These are phyloP conservation scores for Paecilomyces dactylethromorphus DNA, from an alignment of 2,329 filamentous ascomycete genomes.

Conservation along the genomic window DNA sequence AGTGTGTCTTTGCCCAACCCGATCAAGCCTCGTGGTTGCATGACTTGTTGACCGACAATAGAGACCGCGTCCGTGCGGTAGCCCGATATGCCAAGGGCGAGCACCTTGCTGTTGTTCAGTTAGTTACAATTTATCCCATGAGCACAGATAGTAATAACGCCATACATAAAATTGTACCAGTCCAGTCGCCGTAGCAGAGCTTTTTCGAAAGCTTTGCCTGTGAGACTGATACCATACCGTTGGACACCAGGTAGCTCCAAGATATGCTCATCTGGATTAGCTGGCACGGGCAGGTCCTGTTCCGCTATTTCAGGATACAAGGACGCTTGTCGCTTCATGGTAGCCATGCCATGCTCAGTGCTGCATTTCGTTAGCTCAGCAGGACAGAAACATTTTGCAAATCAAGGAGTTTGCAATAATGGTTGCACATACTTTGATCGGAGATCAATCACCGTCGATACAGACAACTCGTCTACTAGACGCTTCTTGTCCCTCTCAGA, in stretches of 20 bases:
- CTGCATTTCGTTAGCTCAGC: constrained; percentile 31
- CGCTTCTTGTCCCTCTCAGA: constrained; percentile 56
- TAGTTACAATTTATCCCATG: neutral
- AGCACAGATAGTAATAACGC: constrained; percentile 1
- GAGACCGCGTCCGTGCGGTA: constrained; percentile 63
- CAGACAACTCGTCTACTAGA: constrained; percentile 54
- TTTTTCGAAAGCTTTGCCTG: constrained; percentile 63
- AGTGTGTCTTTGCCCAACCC: constrained; percentile 66
- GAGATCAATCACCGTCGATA: constrained; percentile 71
- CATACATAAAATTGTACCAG: constrained; percentile 59
- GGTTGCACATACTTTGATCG: constrained; percentile 57
- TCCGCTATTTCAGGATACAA: constrained; percentile 14
- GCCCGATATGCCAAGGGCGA: constrained; percentile 58
- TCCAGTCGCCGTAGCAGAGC: constrained; percentile 62
- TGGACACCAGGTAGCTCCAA: constrained; percentile 57
- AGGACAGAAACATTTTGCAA: neutral
- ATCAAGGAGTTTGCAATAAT: neutral
- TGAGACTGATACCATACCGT: constrained; percentile 66
- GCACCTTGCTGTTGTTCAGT: constrained; percentile 45
- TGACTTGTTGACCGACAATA: constrained; percentile 63
- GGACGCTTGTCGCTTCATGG: constrained; percentile 51
- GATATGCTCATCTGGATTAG: constrained; percentile 48
- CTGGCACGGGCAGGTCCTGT: constrained; percentile 34
- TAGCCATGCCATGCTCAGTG: constrained; percentile 66
- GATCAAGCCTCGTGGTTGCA: constrained; percentile 64